Evolutionary conservation across 441 rosid genomes (phyloP).

Genomic region (Flueggea neowawraea): DNA sequence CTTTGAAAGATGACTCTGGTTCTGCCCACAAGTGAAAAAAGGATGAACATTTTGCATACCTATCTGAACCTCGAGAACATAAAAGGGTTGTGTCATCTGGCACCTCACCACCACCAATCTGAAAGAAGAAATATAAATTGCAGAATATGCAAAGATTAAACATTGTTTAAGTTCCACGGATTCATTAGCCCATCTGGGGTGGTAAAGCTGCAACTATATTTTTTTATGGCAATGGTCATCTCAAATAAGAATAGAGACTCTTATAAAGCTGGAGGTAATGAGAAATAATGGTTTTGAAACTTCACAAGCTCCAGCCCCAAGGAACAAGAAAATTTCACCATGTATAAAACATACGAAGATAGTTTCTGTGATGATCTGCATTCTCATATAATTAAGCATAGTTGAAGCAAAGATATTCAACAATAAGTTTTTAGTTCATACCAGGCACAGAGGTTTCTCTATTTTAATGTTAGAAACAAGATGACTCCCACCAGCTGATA

Average conservation of each 20-base stretch:
- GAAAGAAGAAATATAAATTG: conserved; percentile 30
- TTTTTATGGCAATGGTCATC: too few species aligned
- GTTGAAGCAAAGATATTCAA: not conserved
- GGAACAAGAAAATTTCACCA: too few species aligned
- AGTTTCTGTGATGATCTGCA: too few species aligned
- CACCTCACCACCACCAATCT: conserved; percentile 90
- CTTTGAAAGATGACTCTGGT: not conserved
- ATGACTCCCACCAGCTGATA: conserved; percentile 84
- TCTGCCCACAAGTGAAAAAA: not conserved
- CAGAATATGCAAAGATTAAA: not conserved
- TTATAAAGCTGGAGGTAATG: too few species aligned
- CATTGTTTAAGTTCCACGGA: not conserved
- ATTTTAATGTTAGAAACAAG: conserved; percentile 83
- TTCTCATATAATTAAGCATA: too few species aligned
- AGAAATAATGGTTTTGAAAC: too few species aligned
- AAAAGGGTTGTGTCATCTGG: conserved; percentile 88
- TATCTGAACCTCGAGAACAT: conserved; percentile 94
- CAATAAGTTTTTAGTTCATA: conserved; percentile 25
- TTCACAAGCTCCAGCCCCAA: too few species aligned
- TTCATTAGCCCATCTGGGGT: not conserved
- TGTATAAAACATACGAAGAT: too few species aligned
- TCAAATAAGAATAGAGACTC: too few species aligned
- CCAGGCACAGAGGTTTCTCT: conserved; percentile 92
- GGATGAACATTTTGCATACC: conserved; percentile 42
- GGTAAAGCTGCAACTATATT: too few species aligned